Evolutionary conservation across 192 early-diverging fungal genomes (phyloP), one percentile per base, ranked within the genome.

Genomic region (Thamnidium elegans): DNA sequence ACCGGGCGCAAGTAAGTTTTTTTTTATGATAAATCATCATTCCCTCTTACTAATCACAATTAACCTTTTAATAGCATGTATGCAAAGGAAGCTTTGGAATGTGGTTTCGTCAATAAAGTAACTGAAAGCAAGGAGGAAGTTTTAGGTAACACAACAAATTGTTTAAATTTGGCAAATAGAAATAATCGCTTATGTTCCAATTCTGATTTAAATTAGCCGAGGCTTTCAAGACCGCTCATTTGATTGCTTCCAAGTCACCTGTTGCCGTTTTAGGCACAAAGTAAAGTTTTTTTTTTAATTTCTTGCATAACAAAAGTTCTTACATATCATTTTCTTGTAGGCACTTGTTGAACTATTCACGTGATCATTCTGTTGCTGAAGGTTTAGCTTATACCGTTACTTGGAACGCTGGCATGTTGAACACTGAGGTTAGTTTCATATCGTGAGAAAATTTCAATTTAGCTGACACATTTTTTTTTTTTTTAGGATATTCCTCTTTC

Each of bases 341-440:
- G 62, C 86, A 91, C 43, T 53, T 92, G 45, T 84, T 98, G 51
- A 95, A 93, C 70, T 92, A 90, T 74, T 91, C 92, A 39, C 90
- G 94, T 59, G 94, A 99, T 74, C 97, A 99, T 68, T 81, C 87
- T 7, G 90, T 95, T 0, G 80, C 82, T 42, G 94, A 99, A 71
- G 91, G 93, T 31, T 80, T 99, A 32, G 79, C 84, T 11, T 96
- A 97, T 73, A 90, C 87, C 31, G 89, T 85, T 32, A 71, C 92
- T 14, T 99, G 97, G 97, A 98, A 94, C 74, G 58, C 83, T 21
- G 82, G 84, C 36, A 92, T 94, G 81, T 80, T 93, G 54, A 89
- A 92, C 65, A 86, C 91, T 23, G 76, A 79, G 54, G 86, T 86
- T 71, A 53, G 15, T 13, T n/a, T 62, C 36, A 4, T 34, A 13